Evolutionary conservation across 352 stramenopile species (phyloP), one percentile per base, ranked within the genome.

Genomic region (Globisporangium splendens): DNA sequence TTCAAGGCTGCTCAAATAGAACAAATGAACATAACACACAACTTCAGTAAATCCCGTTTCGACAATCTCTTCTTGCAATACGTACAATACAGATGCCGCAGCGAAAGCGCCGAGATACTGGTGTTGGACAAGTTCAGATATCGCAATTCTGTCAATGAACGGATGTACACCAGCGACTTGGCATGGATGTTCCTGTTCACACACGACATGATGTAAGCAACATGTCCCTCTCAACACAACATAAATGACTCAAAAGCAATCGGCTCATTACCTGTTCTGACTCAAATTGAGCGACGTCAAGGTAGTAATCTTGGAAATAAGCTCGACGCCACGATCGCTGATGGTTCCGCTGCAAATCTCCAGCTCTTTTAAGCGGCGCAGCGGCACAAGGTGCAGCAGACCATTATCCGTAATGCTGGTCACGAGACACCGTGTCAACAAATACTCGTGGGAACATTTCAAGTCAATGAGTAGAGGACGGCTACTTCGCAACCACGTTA

Each of bases 81-180:
- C 79, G 42, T 72, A 91, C 83, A 66, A 61, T 84, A 83, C 12
- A 93, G 65, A 57, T 90, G 78, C 15, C 78, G 79, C 21, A 93
- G 74, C 8, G 77, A 93, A 18, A 80, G 61, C 12, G 72, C 75
- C 0, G 78, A 85, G 20, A 93, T 82, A 28, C 67, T 72, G 8
- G 83, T 93, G 61, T 89, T 87, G 8, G 81, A 91, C 50, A 93
- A 67, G 63, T 93, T 93, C 56, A 93, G 64, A 38, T 72, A 78
- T 53, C 73, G 77, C 18, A 93, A 59, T 54, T 75, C 46, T 15
- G 77, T 83, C 24, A 93, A 65, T 28, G 77, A 69, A 28, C 73
- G 79, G 5, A 93, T 66, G 61, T 73, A 73, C 55, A 78, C 75
- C 18, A 91, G 52, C 17, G 74, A 86, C 66, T 89, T 89, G 56